Base-by-base conservation (phyloP, 441 rosid species). In the Mallotus japonicus region DNA sequence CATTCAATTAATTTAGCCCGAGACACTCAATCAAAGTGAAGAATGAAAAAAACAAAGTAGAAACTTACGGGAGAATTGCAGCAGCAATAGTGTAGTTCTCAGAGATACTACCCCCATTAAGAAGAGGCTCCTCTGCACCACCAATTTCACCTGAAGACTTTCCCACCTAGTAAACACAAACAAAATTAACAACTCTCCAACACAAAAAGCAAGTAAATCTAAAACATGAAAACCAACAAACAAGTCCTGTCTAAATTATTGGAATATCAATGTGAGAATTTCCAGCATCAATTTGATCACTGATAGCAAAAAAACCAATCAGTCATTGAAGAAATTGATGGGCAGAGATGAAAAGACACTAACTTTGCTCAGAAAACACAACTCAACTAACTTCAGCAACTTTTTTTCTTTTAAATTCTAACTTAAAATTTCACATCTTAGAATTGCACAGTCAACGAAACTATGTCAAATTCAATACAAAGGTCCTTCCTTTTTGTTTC, bases 61-160 rank as follows among this genome's bases (percentile, higher is more conserved):
- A 65, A 66, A 76, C 90, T 85, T 80, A 95, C 98, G 98, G 96
- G 50, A 89, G 86, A 60, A 90, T 69, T 0, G 97, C 89, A 44
- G 97, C 84, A 65, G 68, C 65, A 79, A 85, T 76, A 69, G 97
- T 87, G 82, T 89, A 92, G 76, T 70, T 82, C 74, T 95, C 91
- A 46, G 89, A 77, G 69, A 62, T 76, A 44, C 4, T 78, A 62
- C 87, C 87, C 66, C 88, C 89, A 70, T 81, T 80, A 63, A 90
- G 75, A 76, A 95, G 87, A 78, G 91, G 98, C 78, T 91, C 91
- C 61, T 85, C 87, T 14, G 75, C 83, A 40, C 73, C 64, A 59
- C 67, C 83, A 61, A 89, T 91, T 90, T 84, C 97, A 50, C 84
- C 87, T 32, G 95, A 90, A 66, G 89, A 78, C 80, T 85, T 87